Base-by-base conservation (phyloP, 352 stramenopile species). In the Phytopythium mirpurense region DNA sequence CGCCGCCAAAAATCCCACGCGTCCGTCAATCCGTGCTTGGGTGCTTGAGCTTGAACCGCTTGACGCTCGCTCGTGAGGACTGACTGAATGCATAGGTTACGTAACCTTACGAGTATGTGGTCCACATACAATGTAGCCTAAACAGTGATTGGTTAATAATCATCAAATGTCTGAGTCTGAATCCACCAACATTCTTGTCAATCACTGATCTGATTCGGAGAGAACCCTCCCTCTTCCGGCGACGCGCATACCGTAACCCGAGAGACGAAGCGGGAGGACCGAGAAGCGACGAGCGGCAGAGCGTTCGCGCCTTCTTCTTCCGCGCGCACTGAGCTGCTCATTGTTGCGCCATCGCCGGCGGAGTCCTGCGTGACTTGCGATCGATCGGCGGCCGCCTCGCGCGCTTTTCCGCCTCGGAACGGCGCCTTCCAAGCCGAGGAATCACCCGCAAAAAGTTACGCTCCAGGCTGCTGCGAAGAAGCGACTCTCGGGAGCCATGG, bases 401-500 rank as follows among this genome's bases (percentile, higher is more conserved):
- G 34, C 34, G 34, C 34, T 37, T 37, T 3, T 37, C 34, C 34
- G 34, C 34, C 2, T 37, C 34, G n/a, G 34, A 37, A 37, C 34
- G 34, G 34, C 34, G 9, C 34, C 5, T 37, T 5, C 10, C 16
- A n/a, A 12, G 34, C 34, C 10, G 14, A 37, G 34, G 16, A 37
- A 12, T n/a, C n/a, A n/a, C n/a, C n/a, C 34, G 5, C 34, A 9
- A 6, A 15, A 18, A 12, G 34, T 23, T 40, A 21, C 29, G 29
- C 56, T 37, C 51, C n/a, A n/a, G n/a, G n/a, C n/a, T n/a, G n/a
- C n/a, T n/a, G n/a, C n/a, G n/a, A n/a, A n/a, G n/a, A n/a, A n/a
- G n/a, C n/a, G n/a, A n/a, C n/a, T 67, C 26, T 57, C 11, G 67
- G 57, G 49, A 46, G 59, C 38, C 15, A 78, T 83, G 69, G 68